Percentiles rank a stretch among this genome's conserved stretches.
phyloP scores from a whole-genome alignment of 306 rosid genomes.

The Vigna angularis region DNA sequence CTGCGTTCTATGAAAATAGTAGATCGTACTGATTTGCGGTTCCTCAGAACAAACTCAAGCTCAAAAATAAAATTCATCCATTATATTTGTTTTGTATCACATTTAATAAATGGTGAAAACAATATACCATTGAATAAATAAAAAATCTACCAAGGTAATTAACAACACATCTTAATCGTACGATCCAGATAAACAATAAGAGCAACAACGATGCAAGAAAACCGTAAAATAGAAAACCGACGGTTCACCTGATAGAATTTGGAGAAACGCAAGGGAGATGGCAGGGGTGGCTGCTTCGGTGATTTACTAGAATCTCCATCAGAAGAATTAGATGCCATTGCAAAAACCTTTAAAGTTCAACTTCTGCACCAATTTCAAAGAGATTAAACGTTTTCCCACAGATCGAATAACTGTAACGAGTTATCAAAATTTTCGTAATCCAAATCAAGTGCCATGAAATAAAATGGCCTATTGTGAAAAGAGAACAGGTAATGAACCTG shows the following conservation, averaged over 20 bases:
- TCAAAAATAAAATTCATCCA: background rate
- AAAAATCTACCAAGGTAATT: conserved; percentile 4
- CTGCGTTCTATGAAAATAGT: background rate
- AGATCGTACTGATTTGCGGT: conserved; percentile 1
- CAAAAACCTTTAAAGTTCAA: conserved; percentile 38
- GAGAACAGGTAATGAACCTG: conserved; percentile 39
- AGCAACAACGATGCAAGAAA: conserved; percentile 31
- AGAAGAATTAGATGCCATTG: conserved; percentile 70
- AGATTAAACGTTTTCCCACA: conserved; percentile 1
- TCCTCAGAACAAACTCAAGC: conserved; percentile 17
- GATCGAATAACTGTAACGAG: background rate
- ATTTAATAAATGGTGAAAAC: background rate
- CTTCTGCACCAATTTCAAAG: conserved; percentile 45
- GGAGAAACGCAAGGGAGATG: conserved; percentile 89
- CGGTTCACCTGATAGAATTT: conserved; percentile 78
- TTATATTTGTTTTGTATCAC: background rate
- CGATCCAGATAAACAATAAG: conserved; percentile 26
- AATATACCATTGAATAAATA: background rate
- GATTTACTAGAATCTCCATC: conserved; percentile 55
- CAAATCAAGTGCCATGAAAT: conserved; percentile 20
- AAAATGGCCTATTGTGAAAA: conserved; percentile 5
- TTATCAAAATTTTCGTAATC: conserved; percentile 16
- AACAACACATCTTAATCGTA: background rate
- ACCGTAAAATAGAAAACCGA: background rate
- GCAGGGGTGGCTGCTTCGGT: conserved; percentile 76